phyloP scores from a whole-genome alignment of 768 basidiomycete species.

The Cyathus striatus region DNA sequence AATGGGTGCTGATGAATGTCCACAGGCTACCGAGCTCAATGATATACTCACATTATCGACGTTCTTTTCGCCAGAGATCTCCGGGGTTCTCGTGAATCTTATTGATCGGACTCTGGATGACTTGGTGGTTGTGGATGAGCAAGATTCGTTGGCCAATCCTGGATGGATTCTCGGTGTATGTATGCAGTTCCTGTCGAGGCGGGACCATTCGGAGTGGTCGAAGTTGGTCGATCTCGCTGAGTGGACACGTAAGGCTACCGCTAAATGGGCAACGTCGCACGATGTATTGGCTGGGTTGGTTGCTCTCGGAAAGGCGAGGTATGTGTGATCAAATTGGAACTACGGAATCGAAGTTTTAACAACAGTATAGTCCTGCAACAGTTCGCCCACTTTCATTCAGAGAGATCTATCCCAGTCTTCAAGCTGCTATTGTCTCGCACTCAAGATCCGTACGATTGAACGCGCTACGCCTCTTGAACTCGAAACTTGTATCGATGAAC shows the following conservation, averaged over 20 bases:
- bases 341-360: too few relatives aligned
- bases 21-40: constrained; percentile 45
- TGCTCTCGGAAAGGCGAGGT: constrained; percentile 43
- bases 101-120: constrained; percentile 33
- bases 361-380: too few relatives aligned
- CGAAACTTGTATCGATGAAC: constrained; percentile 38
- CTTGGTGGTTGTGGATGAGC: constrained; percentile 15
- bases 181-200: constrained; percentile 44
- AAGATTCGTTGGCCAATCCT: constrained; percentile 28
- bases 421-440: constrained; percentile 63
- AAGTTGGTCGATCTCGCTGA: constrained; percentile 35
- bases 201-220: constrained; percentile 40
- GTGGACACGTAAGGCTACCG: constrained; percentile 43
- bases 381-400: constrained; percentile 33
- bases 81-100: constrained; percentile 37
- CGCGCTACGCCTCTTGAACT: constrained; percentile 58
- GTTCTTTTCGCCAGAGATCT: constrained; percentile 42
- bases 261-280: constrained; percentile 56
- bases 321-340: too few relatives aligned
- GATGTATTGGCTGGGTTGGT: constrained; percentile 52
- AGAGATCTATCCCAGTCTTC: constrained; percentile 48
- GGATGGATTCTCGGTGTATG: constrained; percentile 61
- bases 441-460: constrained; percentile 60
- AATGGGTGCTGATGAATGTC: constrained; percentile 1
- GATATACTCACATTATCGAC: constrained; percentile 49